phyloP scores from a whole-genome alignment of 331 rosid species.

The Pyrus hybrid region DNA sequence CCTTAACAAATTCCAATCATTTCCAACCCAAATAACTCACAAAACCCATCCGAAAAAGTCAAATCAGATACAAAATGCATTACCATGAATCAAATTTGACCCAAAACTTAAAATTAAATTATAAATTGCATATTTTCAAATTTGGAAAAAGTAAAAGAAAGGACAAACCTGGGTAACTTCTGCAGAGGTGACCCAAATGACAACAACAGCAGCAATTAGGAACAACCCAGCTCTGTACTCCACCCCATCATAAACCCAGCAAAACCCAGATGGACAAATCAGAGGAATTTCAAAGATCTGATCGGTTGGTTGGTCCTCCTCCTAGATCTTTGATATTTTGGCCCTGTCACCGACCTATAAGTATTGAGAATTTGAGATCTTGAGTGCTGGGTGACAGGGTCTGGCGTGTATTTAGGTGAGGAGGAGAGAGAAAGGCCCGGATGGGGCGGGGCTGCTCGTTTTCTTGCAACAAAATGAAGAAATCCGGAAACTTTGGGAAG shows the following conservation, averaged over 20 bases:
- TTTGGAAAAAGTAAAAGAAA: neutral
- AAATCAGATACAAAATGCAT: neutral
- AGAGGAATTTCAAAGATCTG: conserved; percentile 32
- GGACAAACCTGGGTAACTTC: conserved; percentile 87
- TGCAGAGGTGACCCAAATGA: conserved; percentile 94
- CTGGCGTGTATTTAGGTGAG: neutral
- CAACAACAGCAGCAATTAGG: conserved; percentile 71
- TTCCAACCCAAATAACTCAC: neutral
- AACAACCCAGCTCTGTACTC: conserved; percentile 78
- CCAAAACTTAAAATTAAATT: neutral
- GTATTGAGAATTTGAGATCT: conserved; percentile 22
- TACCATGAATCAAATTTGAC: neutral
- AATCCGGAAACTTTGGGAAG: neutral
- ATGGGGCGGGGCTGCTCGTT: conserved; percentile 13
- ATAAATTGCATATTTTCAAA: neutral
- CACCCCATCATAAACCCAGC: conserved; percentile 52
- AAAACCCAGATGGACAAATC: conserved; percentile 26
- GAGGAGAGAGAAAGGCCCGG: neutral
- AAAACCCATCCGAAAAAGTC: conserved; percentile 1
- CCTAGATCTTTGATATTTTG: conserved; percentile 15
- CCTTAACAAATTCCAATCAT: neutral
- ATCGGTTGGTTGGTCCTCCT: conserved; percentile 15
- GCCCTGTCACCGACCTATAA: conserved; percentile 13
- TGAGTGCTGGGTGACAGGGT: conserved; percentile 8
- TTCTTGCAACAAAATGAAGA: neutral